These are phyloP conservation scores for Alternaria sp. DNA, from an alignment of 2,329 filamentous ascomycete species.

Conservation along the genomic window DNA sequence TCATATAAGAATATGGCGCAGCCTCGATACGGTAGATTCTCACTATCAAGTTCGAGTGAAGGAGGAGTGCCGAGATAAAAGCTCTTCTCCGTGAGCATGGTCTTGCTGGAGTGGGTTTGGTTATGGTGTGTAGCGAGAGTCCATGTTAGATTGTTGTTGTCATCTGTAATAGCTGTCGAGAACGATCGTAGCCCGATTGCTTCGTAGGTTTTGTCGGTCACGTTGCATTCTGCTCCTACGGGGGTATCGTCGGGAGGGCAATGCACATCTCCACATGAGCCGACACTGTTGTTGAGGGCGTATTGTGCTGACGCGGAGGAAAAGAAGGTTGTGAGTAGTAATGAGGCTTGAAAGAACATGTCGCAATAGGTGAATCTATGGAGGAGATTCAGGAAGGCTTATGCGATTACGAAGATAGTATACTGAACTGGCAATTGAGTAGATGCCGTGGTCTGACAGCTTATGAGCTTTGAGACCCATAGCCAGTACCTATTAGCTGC, in stretches of 20 bases:
- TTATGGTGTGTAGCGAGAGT: not conserved
- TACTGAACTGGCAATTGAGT: not conserved
- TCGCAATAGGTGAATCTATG: not conserved
- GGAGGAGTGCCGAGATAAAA: not conserved
- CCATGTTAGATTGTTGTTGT: not conserved
- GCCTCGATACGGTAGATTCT: not conserved
- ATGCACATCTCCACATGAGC: not conserved
- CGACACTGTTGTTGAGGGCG: not conserved
- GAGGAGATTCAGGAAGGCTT: not conserved
- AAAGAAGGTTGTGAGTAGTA: not conserved
- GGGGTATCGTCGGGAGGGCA: not conserved
- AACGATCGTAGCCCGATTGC: not conserved
- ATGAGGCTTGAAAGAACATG: not conserved
- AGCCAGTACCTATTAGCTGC: not conserved
- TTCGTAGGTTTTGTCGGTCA: not conserved
- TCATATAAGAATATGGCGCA: not conserved
- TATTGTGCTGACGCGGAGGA: not conserved
- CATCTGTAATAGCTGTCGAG: not conserved
- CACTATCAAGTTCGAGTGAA: not conserved
- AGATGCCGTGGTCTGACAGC: not conserved
- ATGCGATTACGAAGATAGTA: not conserved
- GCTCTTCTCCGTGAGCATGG: not conserved
- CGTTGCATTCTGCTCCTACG: not conserved
- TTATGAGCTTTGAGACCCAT: not conserved
- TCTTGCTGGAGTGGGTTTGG: not conserved